Percentiles rank a stretch among this genome's conserved stretches.
Conservation (phyloP, 352 stramenopile species). For the Pythium brassicae region DNA sequence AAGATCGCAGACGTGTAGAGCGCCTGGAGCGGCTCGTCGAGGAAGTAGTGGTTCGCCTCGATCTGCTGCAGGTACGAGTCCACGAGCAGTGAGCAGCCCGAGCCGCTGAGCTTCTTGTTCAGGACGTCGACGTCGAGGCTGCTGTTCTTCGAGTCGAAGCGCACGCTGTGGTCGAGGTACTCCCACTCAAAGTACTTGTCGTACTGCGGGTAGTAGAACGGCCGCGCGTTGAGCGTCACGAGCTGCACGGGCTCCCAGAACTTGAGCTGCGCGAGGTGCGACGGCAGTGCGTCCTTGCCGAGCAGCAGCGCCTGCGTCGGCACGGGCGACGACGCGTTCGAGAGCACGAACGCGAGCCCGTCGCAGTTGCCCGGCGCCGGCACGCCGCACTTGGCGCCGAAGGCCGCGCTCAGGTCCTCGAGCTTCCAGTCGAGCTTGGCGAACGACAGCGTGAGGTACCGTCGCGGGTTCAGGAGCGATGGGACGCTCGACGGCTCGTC, state of each 20-base stretch:
- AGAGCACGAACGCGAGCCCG: constrained; percentile 22
- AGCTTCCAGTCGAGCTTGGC: constrained; percentile 27
- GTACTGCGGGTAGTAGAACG: constrained; percentile 14
- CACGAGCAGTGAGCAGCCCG: constrained; percentile 34
- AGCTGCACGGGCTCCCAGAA: constrained; percentile 19
- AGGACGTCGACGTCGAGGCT: background rate
- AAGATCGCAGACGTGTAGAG: constrained; percentile 48
- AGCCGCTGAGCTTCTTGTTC: constrained; percentile 14
- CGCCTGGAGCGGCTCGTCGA: constrained; percentile 31
- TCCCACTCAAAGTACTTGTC: constrained; percentile 24
- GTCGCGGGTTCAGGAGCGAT: constrained; percentile 22
- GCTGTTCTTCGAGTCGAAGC: constrained; percentile 8
- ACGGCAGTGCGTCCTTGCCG: constrained; percentile 3
- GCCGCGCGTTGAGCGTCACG: constrained; percentile 16
- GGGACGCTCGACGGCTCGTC: constrained; percentile 2
- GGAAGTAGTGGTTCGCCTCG: constrained; percentile 35
- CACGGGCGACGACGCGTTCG: constrained; percentile 7
- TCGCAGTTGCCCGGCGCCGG: constrained; percentile 9
- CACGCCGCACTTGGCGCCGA: constrained; percentile 20
- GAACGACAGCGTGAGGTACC: constrained; percentile 32
- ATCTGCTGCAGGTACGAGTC: constrained; percentile 47
- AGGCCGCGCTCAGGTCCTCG: constrained; percentile 26
- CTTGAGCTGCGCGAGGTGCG: background rate
- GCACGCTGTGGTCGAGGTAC: constrained; percentile 17
- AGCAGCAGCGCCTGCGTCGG: constrained; percentile 6